phyloP scores from a whole-genome alignment of 345 rosid species.

The Jatropha curcas region DNA sequence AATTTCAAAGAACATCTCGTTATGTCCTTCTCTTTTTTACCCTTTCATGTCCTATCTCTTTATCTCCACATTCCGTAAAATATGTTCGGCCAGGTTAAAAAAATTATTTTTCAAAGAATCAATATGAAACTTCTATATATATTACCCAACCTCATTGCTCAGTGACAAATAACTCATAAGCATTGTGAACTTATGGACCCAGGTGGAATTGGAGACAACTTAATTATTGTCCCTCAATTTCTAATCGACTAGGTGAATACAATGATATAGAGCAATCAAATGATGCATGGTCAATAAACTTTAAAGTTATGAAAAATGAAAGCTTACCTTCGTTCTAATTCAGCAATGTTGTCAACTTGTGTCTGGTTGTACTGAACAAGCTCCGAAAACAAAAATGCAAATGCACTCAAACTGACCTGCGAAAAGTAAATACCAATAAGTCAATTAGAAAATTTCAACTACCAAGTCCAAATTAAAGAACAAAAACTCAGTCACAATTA shows the following conservation, averaged over 20 bases:
- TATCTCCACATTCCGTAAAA: background rate
- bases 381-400: slow-evolving; percentile 61
- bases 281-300: background rate
- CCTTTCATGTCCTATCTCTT: background rate
- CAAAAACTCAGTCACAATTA: background rate
- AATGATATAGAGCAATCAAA: background rate
- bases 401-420: slow-evolving; percentile 46
- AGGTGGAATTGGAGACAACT: background rate
- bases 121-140: too few relatives aligned
- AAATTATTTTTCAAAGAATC: background rate
- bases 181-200: background rate
- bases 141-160: background rate
- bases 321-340: slow-evolving; percentile 80
- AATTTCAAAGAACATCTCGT: background rate
- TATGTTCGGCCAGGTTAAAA: background rate
- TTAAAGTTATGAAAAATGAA: background rate
- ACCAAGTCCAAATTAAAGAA: background rate
- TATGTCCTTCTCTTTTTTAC: background rate
- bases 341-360: slow-evolving; percentile 93
- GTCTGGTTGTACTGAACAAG: slow-evolving; percentile 98
- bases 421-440: slow-evolving; percentile 28
- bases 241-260: background rate
- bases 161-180: background rate
- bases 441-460: background rate
- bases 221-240: background rate